Evolutionary conservation across 2,329 filamentous ascomycete species (phyloP), one percentile per base, ranked within the genome.

Genomic region (Penicillium sp.): DNA sequence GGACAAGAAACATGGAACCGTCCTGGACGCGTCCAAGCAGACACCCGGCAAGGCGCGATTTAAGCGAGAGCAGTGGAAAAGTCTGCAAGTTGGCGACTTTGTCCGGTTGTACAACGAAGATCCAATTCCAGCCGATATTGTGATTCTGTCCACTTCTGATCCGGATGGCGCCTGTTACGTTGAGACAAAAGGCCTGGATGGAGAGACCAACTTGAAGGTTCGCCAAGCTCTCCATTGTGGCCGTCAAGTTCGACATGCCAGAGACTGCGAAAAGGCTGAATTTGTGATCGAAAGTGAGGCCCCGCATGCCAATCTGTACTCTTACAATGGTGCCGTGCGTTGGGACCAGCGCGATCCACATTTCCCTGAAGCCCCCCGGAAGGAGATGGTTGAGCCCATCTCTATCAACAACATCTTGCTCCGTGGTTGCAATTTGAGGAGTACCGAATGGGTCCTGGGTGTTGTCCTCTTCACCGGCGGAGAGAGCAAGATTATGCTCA

Each of bases 401-500:
- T 87, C 87, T 6, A 97, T 99, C 74, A 96, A 97, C 80, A 99
- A 99, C 69, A 76, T 97, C 61, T 83, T 99, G 31, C 85, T 99
- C 43, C 89, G 94, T 79, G 94, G 94, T 53, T 96, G 92, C 76
- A 95, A 92, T 65, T 77, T 99, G 47, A 86, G 92, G 62, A 99
- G 97, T 73, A 99, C 94, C 0, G 92, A 97, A 69, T 99, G 94
- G 94, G 83, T 92, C 52, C 82, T 99, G 6, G 94, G 92, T 51
- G 84, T 99, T 3, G 93, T 97, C 48, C 81, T 96, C 18, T 99
- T 96, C 76, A 97, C 94, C 14, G 94, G 94, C 34, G 87, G 92
- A 69, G 93, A 99, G 72, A 96, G 93, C 34, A 99, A 97, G 78
- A 97, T 97, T 72, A 99, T 99, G 94, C 89, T 97, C 79, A 99